Base-by-base conservation (phyloP, 306 rosid species). In the Medicago lupulina region DNA sequence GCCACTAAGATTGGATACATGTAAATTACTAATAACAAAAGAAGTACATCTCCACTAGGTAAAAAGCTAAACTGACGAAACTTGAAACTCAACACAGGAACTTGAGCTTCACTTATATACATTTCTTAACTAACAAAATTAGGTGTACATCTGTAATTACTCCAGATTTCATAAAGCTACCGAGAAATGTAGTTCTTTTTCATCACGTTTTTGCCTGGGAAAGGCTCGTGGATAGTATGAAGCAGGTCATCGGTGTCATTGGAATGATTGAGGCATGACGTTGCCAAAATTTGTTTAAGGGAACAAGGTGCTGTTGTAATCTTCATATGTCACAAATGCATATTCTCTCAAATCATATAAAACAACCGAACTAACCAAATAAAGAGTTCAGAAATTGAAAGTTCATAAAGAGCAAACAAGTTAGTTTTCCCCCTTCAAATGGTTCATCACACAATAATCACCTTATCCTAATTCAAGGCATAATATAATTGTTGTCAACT, bases 321-420 rank as follows among this genome's bases (percentile, higher is more conserved):
- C 76, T 70, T 70, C 51, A 59, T 53, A 57, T 44, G 12, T 12
- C 28, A 43, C 18, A 59, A 59, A 61, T 50, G 47, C 60, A 13
- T 60, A 7, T 53, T 67, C 38, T 61, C 53, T 50, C 51, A 60
- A 60, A 53, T 70, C 53, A 39, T 49, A 41, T 28, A 61, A 60
- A 81, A 25, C 13, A 76, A 76, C 78, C 11, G 63, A 75, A 76
- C 78, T n/a, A 71, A 76, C 65, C 65, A 54, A 31, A 43, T 60
- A 67, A 80, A 71, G 18, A 64, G 50, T 61, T 19, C 57, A 71
- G 36, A 63, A 81, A 63, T 12, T 61, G 62, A 11, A 69, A 19
- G 28, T 39, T 53, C 23, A 50, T 43, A 58, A 60, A 41, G 51
- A 47, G 18, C 4, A 3, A 69, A 21, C 15, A 83, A 53, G 61